Evolutionary conservation across 2,329 filamentous ascomycete genomes (phyloP), one percentile per base, ranked within the genome.

Genomic region (Microsporum ferrugineum): DNA sequence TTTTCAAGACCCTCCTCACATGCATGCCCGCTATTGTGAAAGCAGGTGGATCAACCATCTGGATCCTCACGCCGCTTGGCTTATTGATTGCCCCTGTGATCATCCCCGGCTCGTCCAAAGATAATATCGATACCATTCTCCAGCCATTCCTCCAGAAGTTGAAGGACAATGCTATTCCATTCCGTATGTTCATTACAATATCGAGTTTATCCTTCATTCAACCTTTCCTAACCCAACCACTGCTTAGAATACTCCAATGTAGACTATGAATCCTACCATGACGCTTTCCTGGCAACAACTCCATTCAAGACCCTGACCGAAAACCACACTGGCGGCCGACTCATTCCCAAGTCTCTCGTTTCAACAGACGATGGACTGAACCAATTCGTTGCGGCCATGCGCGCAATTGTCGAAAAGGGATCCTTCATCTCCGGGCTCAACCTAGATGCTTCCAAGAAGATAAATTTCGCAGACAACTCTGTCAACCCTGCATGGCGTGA

Each of bases 401-500:
- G 17, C 1, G 8, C 14, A 7, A 58, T 41, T 8, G 34, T 36
- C 12, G 63, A 70, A 31, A 63, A 70, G n/a, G 73, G 74, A 4
- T 69, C 68, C 1, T 64, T 71, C 8, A 71, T 75, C 56, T 71
- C 73, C 31, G 73, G 73, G 7, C 71, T 76, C 0, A 73, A 69
- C 14, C 59, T 76, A 62, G 71, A 77, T 61, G 72, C 74, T 3
- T 71, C 72, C 1, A 43, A 47, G 14, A 59, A 45, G 23, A 17
- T 14, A 45, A n/a, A 43, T 5, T 43, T 23, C 5, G 36, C 34
- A 27, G 47, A 43, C 29, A 57, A 57, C n/a, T 41, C 59, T 2
- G 59, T 61, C 14, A 23, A 57, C 12, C 51, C 59, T 33, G 49
- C 49, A 23, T 61, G 49, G 51, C 49, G 51, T 7, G 36, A 57